Evolutionary conservation across 805 yeast species (phyloP).

Genomic region (Sugiyamaella lignohabitans): DNA sequence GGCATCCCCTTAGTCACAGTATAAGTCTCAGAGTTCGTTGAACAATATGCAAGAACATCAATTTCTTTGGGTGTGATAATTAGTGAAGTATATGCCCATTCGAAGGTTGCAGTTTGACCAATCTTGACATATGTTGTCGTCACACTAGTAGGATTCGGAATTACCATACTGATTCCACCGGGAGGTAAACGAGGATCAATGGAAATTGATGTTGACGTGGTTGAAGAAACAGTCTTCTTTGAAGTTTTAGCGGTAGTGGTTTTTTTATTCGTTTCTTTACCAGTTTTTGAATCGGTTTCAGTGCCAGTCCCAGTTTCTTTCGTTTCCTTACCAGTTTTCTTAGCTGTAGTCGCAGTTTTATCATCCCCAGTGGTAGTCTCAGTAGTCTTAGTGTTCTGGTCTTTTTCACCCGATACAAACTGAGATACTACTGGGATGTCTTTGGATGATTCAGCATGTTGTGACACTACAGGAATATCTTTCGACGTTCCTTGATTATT

Average conservation of each 20-base stretch:
- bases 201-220: conserved; percentile 23
- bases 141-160: conserved; percentile 30
- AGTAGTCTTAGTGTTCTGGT: not conserved
- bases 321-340: not conserved
- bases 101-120: conserved; percentile 36
- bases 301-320: conserved; percentile 1
- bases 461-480: not conserved
- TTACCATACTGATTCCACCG: conserved; percentile 31
- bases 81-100: conserved; percentile 36
- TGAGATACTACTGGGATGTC: not conserved
- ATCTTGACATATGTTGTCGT: conserved; percentile 32
- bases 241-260: conserved; percentile 3
- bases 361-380: conserved; percentile 1
- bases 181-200: conserved; percentile 33
- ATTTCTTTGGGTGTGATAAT: conserved; percentile 32
- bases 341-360: not conserved
- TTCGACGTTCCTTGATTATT: not conserved
- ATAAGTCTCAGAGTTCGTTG: conserved; percentile 31
- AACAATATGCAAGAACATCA: conserved; percentile 35
- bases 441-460: not conserved
- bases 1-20: conserved; percentile 33
- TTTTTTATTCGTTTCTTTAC: not conserved
- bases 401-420: not conserved
- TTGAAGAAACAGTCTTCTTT: conserved; percentile 6
- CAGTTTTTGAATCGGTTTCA: not conserved